These are phyloP conservation scores for Ceriops zippeliana DNA, from an alignment of 345 rosid genomes.

Conservation along the genomic window DNA sequence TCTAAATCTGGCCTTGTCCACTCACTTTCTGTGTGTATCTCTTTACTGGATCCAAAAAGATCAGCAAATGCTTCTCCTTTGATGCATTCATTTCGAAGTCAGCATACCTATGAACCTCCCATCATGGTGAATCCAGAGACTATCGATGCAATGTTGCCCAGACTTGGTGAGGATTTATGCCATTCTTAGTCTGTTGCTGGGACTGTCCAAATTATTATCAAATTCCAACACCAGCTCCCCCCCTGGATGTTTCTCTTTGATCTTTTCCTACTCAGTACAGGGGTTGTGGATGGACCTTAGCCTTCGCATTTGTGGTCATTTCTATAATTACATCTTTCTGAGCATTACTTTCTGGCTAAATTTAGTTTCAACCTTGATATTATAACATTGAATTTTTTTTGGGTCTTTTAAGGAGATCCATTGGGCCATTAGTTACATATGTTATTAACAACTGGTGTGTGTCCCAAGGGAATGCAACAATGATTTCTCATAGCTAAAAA, in stretches of 20 bases:
- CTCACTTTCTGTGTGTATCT: slow-evolving; percentile 94
- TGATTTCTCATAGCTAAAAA: too few relatives aligned
- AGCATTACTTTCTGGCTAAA: too few relatives aligned
- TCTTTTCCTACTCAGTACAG: too few relatives aligned
- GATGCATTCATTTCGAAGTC: slow-evolving; percentile 72
- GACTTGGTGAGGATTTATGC: slow-evolving; percentile 59
- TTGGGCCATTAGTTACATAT: too few relatives aligned
- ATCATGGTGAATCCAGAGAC: slow-evolving; percentile 76
- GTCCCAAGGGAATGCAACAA: too few relatives aligned
- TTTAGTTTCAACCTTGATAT: too few relatives aligned
- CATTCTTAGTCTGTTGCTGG: not conserved
- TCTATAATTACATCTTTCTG: too few relatives aligned
- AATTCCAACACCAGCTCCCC: not conserved
- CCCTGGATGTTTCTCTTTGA: not conserved
- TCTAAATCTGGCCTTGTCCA: slow-evolving; percentile 89
- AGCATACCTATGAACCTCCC: slow-evolving; percentile 73
- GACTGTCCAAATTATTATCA: not conserved
- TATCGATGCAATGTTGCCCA: slow-evolving; percentile 87
- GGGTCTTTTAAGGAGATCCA: too few relatives aligned
- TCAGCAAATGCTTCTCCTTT: slow-evolving; percentile 61
- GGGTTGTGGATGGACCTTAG: too few relatives aligned
- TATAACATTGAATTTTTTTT: too few relatives aligned
- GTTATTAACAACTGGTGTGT: too few relatives aligned
- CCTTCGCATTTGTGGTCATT: too few relatives aligned
- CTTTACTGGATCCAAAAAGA: slow-evolving; percentile 88